These are phyloP conservation scores for Penicillium aurantiogriseum DNA, from an alignment of 2,329 filamentous ascomycete species.

Conservation along the genomic window DNA sequence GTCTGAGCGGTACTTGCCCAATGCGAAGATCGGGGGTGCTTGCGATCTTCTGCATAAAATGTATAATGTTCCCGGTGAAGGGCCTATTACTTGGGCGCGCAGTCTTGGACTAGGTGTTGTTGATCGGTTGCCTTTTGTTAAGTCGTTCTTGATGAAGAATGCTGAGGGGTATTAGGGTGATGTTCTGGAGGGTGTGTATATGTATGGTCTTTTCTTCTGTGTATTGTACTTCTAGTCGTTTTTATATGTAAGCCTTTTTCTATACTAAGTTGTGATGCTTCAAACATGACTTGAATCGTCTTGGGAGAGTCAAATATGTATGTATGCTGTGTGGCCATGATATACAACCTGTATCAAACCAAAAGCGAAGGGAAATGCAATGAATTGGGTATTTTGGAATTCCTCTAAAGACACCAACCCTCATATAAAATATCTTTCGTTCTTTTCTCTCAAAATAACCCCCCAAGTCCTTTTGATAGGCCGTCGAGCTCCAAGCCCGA, in stretches of 20 bases:
- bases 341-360: not conserved
- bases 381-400: conserved; percentile 17
- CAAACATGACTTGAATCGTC: not conserved
- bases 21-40: conserved; percentile 76
- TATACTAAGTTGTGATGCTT: not conserved
- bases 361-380: conserved; percentile 1
- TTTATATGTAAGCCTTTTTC: conserved; percentile 4
- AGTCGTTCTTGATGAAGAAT: conserved; percentile 79
- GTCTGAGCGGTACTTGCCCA: conserved; percentile 75
- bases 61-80: conserved; percentile 71
- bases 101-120: conserved; percentile 75
- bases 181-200: conserved; percentile 5
- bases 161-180: conserved; percentile 43
- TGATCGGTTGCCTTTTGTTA: conserved; percentile 71
- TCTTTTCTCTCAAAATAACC: not conserved
- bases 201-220: conserved; percentile 5
- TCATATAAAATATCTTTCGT: not conserved
- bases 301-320: not conserved
- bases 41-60: conserved; percentile 87
- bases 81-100: conserved; percentile 75
- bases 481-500: conserved; percentile 4
- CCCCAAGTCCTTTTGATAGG: conserved; percentile 5
- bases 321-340: not conserved
- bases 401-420: not conserved
- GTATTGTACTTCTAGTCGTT: conserved; percentile 21